Evolutionary conservation across 108 stramenopile species (phyloP).

Genomic region (Pseudonitzschia multiseries): DNA sequence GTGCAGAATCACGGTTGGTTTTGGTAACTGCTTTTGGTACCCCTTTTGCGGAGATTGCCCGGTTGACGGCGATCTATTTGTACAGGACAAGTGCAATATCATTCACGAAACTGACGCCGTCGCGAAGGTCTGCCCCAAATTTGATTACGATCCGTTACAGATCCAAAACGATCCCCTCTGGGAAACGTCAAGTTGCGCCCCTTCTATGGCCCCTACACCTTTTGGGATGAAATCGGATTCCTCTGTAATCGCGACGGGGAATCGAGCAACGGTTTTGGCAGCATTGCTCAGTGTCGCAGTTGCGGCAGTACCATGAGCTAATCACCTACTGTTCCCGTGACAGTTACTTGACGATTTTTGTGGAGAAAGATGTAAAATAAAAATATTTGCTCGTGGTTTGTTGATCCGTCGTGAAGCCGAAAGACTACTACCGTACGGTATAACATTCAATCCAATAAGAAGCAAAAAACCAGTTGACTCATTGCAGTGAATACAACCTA

Average conservation of each 20-base stretch:
- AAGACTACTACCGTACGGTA: too few species aligned
- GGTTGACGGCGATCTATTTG: background rate
- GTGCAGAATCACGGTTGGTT: constrained; percentile 30
- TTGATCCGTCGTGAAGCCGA: too few species aligned
- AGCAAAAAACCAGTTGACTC: too few species aligned
- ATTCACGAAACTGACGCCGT: background rate
- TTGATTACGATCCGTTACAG: background rate
- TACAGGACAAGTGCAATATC: background rate
- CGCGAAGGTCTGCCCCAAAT: background rate
- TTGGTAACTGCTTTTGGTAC: constrained; percentile 29
- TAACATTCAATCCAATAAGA: too few species aligned
- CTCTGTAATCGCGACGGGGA: background rate
- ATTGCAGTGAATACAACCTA: too few species aligned
- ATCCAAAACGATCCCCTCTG: background rate
- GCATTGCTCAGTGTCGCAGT: background rate
- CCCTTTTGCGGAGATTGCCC: constrained; percentile 26
- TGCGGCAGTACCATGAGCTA: background rate
- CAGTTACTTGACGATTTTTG: too few species aligned
- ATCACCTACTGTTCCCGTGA: background rate
- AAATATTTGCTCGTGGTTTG: too few species aligned
- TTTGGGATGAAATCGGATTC: background rate
- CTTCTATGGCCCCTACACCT: background rate
- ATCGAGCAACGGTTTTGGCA: background rate
- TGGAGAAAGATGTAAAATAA: too few species aligned
- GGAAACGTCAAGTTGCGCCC: background rate